These are phyloP conservation scores for Chalciporus pseudorubinellus DNA, from an alignment of 768 basidiomycete species.

Conservation along the genomic window DNA sequence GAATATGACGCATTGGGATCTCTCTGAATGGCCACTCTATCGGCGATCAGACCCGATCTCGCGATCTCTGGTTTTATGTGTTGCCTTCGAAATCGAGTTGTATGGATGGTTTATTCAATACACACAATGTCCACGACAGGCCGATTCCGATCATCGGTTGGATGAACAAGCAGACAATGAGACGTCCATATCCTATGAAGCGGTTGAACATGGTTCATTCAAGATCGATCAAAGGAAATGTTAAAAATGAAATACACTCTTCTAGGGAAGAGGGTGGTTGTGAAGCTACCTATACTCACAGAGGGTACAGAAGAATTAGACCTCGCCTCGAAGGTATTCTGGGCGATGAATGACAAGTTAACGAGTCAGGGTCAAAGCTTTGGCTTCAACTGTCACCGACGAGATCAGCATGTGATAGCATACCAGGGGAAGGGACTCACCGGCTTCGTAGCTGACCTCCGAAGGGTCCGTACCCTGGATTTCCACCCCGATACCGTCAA, in stretches of 20 bases:
- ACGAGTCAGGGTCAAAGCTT: slow-evolving; percentile 15
- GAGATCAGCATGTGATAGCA: slow-evolving; percentile 5
- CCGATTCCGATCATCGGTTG: no score
- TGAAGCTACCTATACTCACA: background rate
- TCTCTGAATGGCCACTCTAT: background rate
- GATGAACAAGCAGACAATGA: background rate
- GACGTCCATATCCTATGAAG: background rate
- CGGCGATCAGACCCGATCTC: background rate
- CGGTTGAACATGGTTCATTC: background rate
- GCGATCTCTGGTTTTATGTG: background rate
- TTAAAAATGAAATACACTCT: background rate
- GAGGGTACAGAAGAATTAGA: background rate
- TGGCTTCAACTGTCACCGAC: slow-evolving; percentile 14
- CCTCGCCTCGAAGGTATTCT: background rate
- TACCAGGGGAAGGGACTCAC: slow-evolving; percentile 41
- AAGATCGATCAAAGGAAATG: background rate
- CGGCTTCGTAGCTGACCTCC: slow-evolving; percentile 69
- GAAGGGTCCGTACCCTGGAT: slow-evolving; percentile 80
- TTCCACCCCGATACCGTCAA: slow-evolving; percentile 77
- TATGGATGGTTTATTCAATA: background rate
- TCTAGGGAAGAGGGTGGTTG: background rate
- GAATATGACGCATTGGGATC: no score
- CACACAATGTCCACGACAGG: no score
- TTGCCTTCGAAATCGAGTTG: background rate
- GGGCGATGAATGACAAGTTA: slow-evolving; percentile 6